Conservation (phyloP, 257 asterid genomes). For the Cordia subcordata region DNA sequence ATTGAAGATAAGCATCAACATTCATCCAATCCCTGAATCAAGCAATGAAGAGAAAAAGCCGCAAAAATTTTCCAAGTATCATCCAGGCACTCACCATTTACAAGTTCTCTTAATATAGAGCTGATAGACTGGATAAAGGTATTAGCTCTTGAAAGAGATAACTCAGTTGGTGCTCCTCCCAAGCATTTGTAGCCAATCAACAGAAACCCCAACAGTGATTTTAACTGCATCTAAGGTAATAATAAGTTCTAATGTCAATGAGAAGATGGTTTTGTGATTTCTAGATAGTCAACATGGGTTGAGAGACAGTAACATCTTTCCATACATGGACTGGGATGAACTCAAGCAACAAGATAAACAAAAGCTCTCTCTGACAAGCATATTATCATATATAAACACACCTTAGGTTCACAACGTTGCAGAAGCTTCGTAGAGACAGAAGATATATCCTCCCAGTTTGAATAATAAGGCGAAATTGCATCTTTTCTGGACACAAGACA, state of each 20-base stretch:
- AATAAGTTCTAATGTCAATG: conserved; percentile 10
- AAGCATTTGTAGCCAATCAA: conserved; percentile 79
- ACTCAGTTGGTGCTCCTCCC: conserved; percentile 70
- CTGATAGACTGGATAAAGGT: conserved; percentile 55
- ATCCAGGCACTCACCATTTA: conserved; percentile 46
- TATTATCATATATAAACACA: conserved; percentile 17
- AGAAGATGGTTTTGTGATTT: conserved; percentile 13
- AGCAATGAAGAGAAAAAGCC: neutral
- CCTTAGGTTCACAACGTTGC: conserved; percentile 62
- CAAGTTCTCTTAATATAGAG: conserved; percentile 40
- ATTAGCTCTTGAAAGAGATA: conserved; percentile 46
- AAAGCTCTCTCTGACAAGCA: neutral
- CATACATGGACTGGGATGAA: neutral
- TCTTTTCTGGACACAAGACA: conserved; percentile 37
- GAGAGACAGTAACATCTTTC: neutral
- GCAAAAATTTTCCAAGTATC: neutral
- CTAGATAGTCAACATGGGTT: neutral
- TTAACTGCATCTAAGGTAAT: conserved; percentile 67
- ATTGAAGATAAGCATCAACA: too few relatives aligned
- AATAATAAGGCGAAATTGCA: conserved; percentile 37
- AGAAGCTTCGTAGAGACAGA: conserved; percentile 52
- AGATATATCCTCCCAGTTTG: conserved; percentile 45
- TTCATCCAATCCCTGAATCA: neutral
- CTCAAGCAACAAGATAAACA: conserved; percentile 11
- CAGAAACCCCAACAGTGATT: conserved; percentile 54